Evolutionary conservation across 768 basidiomycete genomes (phyloP), one percentile per base, ranked within the genome.

Genomic region (Peribolospora baueri): DNA sequence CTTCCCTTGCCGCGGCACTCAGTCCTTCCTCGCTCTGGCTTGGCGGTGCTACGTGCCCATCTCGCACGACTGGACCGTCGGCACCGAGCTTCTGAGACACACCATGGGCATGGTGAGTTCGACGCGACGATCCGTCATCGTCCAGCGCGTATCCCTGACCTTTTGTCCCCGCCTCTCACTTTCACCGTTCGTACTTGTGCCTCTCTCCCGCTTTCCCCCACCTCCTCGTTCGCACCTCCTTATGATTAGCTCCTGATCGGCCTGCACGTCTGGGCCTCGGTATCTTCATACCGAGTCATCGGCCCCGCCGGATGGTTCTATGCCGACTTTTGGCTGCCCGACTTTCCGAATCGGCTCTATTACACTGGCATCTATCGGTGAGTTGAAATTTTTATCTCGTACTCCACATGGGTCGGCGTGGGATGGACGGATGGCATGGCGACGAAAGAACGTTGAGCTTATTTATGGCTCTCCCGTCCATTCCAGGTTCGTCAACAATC

Each of bases 271-370:
- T 98, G 93, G 93, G 79, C 86, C 0, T 81, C 85, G 1, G 73
- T 76, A 61, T 87, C 88, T 57, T 86, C 82, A 0, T 95, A 78
- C 68, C 84, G 95, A 64, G 93, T 86, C 14, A 75, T 97, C 3
- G 91, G 93, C 5, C 75, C 84, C 39, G 95, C 95, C 63, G 93
- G 93, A 37, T 98, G 93, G 93, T 90, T 95, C 70, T 98, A 93
- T 61, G 88, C 1, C 5, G 7, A 8, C 5, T 3, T 5, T 38
- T 4, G 39, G 5, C 36, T 37, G 9, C 40, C 11, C 4, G 82
- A 87, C 59, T 90, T 84, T 67, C 86, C 91, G 3, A 70, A 82
- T 0, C 77, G 84, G 57, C 71, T 97, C 7, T 86, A 90, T 57
- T 97, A 97, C 66, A 90, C 87, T 53, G 93, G 93, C 41, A 95